Percentiles rank a stretch among this genome's conserved stretches.
Conservation (phyloP, 371 early-diverging fungal species). For the Mortierella sp. region DNA sequence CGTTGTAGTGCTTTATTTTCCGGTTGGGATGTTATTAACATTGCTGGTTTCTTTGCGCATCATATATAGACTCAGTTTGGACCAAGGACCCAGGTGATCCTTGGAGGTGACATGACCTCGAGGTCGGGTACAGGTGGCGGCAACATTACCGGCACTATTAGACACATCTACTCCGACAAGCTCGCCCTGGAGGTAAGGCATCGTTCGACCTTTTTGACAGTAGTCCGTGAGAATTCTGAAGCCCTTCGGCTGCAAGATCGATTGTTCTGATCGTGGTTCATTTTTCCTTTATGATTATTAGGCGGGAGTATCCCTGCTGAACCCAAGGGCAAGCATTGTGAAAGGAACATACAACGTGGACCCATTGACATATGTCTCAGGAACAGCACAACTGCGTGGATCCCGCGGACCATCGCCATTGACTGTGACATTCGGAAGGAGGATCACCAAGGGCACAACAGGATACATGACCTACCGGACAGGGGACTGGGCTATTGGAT, state of each 20-base stretch:
- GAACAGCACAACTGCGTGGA: slow-evolving; percentile 65
- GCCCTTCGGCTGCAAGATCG: too few relatives aligned
- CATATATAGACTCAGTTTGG: slow-evolving; percentile 76
- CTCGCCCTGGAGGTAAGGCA: slow-evolving; percentile 74
- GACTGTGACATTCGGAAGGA: slow-evolving; percentile 74
- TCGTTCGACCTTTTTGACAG: not conserved
- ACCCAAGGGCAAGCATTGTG: slow-evolving; percentile 66
- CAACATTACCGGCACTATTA: slow-evolving; percentile 77
- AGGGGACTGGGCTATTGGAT: slow-evolving; percentile 78
- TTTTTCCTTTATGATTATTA: slow-evolving; percentile 25
- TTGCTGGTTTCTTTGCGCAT: not conserved
- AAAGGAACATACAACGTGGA: slow-evolving; percentile 80
- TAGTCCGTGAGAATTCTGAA: too few relatives aligned
- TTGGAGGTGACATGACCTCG: slow-evolving; percentile 80
- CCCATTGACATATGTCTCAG: slow-evolving; percentile 73
- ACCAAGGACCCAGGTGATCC: slow-evolving; percentile 69
- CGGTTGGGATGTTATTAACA: not conserved
- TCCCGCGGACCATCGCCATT: slow-evolving; percentile 76
- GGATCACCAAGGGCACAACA: slow-evolving; percentile 70
- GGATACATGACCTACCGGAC: slow-evolving; percentile 86
- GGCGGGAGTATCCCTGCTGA: slow-evolving; percentile 72
- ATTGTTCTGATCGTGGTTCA: not conserved
- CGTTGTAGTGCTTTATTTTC: too few relatives aligned
- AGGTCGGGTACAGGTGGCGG: slow-evolving; percentile 85
- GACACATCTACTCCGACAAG: slow-evolving; percentile 82